Base-by-base conservation (phyloP, 2,329 filamentous ascomycete species). In the Sporothrix humicola region DNA sequence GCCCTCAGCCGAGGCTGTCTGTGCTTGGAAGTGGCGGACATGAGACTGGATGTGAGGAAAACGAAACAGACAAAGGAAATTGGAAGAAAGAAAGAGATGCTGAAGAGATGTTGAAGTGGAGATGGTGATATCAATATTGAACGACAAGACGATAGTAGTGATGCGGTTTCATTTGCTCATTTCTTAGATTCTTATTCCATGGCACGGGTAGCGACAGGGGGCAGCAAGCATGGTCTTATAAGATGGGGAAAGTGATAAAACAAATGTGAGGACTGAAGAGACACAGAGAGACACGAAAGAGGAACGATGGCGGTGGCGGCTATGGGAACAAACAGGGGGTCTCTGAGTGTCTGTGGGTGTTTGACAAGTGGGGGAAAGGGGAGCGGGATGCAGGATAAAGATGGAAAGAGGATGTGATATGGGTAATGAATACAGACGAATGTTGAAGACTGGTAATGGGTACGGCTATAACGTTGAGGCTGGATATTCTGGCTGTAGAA, bases 1-100 rank as follows among this genome's bases (percentile, higher is more conserved):
- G 79, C 79, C 20, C 79, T 76, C 58, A 80, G 77, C 15, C 79
- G 77, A 4, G 78, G 78, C 69, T 79, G 79, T 17, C 79, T 78
- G 9, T 75, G 76, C 69, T 79, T 80, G 1, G 77, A 69, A 17
- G 77, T 72, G 26, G 76, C 74, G 4, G 61, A 6, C 77, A 74
- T 76, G 74, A 4, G 76, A 73, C 75, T 7, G 13, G 5, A n/a
- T 7, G 78, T 78, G 56, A 58, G 6, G 10, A 52, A 44, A n/a
- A 48, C n/a, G 15, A 17, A 69, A n/a, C 44, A 26, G 12, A 46
- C 9, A 37, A 13, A 13, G 4, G 46, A 17, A 58, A 15, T 20
- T 10, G 26, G 13, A 8, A 1, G 37, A 66, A 20, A 65, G 6
- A 52, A 2, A 26, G 3, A 44, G 8, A 56, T 1, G 6, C 2